Percentiles rank a stretch among this genome's conserved stretches.
phyloP scores from a whole-genome alignment of 2,329 filamentous ascomycete genomes.

The Aspergillus neoniger region DNA sequence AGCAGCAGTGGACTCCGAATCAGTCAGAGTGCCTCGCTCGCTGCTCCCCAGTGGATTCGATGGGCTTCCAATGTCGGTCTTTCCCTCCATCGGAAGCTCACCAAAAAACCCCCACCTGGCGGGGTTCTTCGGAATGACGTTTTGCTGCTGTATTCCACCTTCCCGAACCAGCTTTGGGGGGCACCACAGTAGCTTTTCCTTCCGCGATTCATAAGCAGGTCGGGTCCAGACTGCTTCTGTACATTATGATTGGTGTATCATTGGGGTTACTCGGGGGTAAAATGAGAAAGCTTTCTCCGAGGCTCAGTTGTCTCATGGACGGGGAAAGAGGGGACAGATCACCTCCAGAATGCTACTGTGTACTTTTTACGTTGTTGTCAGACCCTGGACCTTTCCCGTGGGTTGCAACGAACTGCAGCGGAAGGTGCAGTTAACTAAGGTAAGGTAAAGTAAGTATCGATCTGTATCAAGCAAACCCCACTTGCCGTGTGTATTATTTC shows the following conservation, averaged over 20 bases:
- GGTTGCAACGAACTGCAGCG: background rate
- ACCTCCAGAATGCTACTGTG: no score
- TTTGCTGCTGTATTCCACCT: conserved; percentile 15
- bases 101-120: conserved; percentile 18
- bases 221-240: conserved; percentile 2
- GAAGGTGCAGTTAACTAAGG: background rate
- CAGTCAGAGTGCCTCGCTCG: background rate
- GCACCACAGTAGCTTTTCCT: conserved; percentile 1
- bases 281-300: no score
- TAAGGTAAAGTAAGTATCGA: background rate
- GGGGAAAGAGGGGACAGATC: no score
- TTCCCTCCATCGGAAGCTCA: conserved; percentile 8
- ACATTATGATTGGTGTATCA: background rate
- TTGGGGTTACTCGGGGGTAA: no score
- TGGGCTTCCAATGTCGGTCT: conserved; percentile 15
- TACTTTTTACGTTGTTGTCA: background rate
- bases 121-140: conserved; percentile 29
- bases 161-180: conserved; percentile 3
- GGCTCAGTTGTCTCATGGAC: no score
- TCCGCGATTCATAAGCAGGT: conserved; percentile 24
- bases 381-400: background rate
- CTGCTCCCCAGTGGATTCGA: conserved; percentile 12
- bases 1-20: conserved; percentile 8
- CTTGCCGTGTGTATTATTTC: background rate
- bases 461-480: background rate